Evolutionary conservation across 1,284 basidiomycete genomes (phyloP).

Genomic region (Boletellus sp.): DNA sequence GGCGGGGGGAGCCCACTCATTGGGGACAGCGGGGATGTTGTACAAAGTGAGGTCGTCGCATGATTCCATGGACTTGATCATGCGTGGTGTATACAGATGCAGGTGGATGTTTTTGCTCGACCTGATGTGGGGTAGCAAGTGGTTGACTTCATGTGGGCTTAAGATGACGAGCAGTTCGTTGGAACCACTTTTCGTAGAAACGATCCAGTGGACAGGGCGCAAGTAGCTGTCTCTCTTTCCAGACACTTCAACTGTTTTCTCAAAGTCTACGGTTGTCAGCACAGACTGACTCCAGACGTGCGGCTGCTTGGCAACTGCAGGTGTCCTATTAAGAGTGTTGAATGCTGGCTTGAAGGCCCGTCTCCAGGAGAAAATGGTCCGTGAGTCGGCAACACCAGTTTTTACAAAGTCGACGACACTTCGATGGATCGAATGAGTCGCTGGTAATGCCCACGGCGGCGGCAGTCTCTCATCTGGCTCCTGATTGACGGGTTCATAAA

Average conservation of each 20-base stretch:
- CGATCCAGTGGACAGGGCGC: conserved; percentile 42
- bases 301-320: neutral
- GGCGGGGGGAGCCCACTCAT: conserved; percentile 15
- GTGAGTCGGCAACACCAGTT: conserved; percentile 14
- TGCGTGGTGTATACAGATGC: conserved; percentile 42
- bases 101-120: conserved; percentile 33
- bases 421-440: conserved; percentile 14
- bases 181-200: conserved; percentile 18
- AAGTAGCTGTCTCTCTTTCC: conserved; percentile 29
- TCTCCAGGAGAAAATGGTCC: neutral
- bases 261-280: conserved; percentile 31
- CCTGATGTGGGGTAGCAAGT: conserved; percentile 36
- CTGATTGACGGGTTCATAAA: conserved; percentile 27
- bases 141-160: conserved; percentile 44
- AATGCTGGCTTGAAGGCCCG: conserved; percentile 3
- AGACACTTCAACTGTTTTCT: neutral
- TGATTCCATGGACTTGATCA: conserved; percentile 32
- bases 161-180: conserved; percentile 32
- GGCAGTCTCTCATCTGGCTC: conserved; percentile 34
- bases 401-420: conserved; percentile 20
- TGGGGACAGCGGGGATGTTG: conserved; percentile 28
- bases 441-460: conserved; percentile 10
- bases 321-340: conserved; percentile 8
- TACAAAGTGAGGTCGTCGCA: conserved; percentile 39
- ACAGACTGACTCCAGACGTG: conserved; percentile 19